A percentile compares a stretch with the other conserved stretches of the same genome.
phyloP scores from a whole-genome alignment of 2,329 filamentous ascomycete species.

The Sarocladium kiliense region DNA sequence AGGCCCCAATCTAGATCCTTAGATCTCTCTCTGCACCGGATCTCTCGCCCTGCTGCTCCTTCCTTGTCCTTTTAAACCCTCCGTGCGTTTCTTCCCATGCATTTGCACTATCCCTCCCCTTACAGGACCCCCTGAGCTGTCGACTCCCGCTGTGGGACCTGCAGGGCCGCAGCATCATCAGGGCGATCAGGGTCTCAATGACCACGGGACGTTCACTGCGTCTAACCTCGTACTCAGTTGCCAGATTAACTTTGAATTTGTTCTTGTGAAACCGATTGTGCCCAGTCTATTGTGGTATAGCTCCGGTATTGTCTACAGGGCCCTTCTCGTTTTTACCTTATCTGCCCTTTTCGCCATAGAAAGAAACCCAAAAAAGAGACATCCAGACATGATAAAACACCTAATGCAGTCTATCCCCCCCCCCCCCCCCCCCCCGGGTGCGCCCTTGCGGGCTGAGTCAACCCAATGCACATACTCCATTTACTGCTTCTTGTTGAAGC shows the following conservation, averaged over 20 bases:
- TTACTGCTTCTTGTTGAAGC: slow-evolving; percentile 3
- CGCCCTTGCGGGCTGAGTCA: neutral
- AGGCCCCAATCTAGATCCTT: neutral
- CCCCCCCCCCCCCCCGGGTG: too few relatives aligned
- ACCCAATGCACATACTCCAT: neutral
- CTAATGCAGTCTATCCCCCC: neutral
- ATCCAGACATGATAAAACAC: slow-evolving; percentile 3
- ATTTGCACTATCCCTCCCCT: neutral
- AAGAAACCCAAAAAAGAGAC: neutral
- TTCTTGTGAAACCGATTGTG: neutral
- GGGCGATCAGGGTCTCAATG: slow-evolving; percentile 3
- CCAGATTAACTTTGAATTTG: too few relatives aligned
- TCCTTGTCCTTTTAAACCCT: neutral
- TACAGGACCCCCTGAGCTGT: neutral
- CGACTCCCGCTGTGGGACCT: slow-evolving; percentile 6
- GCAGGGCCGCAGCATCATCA: neutral
- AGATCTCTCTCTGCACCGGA: neutral
- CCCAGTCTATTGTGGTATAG: slow-evolving; percentile 6
- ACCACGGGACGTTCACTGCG: neutral
- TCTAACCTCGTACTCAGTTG: too few relatives aligned
- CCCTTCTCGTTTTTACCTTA: neutral
- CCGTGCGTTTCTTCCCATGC: too few relatives aligned
- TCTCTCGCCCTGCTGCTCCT: too few relatives aligned
- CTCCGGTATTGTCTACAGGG: neutral
- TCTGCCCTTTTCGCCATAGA: slow-evolving; percentile 6